Conservation (phyloP, 345 rosid species). For the Eucalyptus albens region DNA sequence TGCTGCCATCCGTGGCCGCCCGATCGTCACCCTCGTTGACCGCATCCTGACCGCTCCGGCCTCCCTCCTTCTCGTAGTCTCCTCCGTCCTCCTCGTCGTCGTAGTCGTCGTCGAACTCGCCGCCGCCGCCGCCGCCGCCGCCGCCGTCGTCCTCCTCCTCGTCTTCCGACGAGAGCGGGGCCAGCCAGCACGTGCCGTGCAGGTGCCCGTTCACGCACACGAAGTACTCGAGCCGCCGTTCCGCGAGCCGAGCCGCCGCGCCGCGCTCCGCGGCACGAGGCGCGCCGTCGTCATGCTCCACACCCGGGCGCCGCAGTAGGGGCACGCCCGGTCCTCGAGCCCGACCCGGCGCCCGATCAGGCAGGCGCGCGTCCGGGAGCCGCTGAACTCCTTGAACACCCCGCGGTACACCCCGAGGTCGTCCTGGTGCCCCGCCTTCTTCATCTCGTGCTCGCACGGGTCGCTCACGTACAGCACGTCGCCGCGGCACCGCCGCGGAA, state of each 20-base stretch:
- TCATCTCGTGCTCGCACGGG: constrained; percentile 62
- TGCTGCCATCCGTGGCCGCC: constrained; percentile 8
- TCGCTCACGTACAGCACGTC: constrained; percentile 68
- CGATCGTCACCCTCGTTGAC: background rate
- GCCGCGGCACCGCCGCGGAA: constrained; percentile 35
- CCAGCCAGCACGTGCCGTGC: constrained; percentile 72
- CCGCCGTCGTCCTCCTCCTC: constrained; percentile 41
- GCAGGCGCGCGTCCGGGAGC: constrained; percentile 51
- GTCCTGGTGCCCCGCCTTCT: constrained; percentile 25
- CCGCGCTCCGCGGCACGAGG: constrained; percentile 59
- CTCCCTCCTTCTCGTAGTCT: background rate
- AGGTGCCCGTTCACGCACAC: constrained; percentile 81
- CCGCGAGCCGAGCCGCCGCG: constrained; percentile 60
- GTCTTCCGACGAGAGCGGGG: constrained; percentile 61
- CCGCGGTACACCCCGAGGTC: constrained; percentile 65
- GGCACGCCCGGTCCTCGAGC: constrained; percentile 53
- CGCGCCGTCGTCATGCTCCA: constrained; percentile 86
- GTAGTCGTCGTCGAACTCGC: background rate
- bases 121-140: background rate
- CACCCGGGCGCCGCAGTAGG: constrained; percentile 74
- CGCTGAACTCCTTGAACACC: constrained; percentile 58
- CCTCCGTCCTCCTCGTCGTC: background rate
- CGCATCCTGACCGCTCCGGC: background rate
- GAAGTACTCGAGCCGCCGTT: constrained; percentile 54
- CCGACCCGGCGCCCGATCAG: constrained; percentile 36